Evolutionary conservation across 2,329 filamentous ascomycete species (phyloP), one percentile per base, ranked within the genome.

Genomic region (Clarireedia sp.): DNA sequence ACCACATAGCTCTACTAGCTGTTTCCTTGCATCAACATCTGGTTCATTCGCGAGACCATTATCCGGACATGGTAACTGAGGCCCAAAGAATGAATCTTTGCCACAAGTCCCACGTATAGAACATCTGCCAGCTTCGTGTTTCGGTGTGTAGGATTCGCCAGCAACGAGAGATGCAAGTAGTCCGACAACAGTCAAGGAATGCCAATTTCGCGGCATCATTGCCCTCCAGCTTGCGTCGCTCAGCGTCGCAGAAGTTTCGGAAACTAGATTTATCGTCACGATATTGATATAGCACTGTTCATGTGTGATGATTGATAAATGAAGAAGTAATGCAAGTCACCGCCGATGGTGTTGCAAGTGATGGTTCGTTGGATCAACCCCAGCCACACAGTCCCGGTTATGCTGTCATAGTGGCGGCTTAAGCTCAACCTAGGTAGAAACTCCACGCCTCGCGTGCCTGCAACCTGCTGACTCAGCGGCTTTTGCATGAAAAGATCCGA

Each of bases 101-200:
- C 94, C 94, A 69, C 94, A 99, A 60, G 95, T 87, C 7, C 90
- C 90, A 49, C 92, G 83, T 60, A 97, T 89, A 1, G 92, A 90
- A 71, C 92, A 97, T 61, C 92, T 81, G 41, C 92, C 92, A 49
- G 85, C 77, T 72, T 96, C 91, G 65, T 96, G 92, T 61, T 83
- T 88, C 1, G 68, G 62, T 17, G 74, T 76, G 33, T 63, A 65
- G 33, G 57, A 55, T 53, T 69, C 66, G 17, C 59, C 61, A 8
- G 60, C 59, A 54, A 57, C 62, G 3, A 63, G 44, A 49, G 58
- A 51, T 8, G 55, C 45, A 48, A 66, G 26, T 33, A 67, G 41
- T 40, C 54, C 62, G 23, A 56, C 58, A 9, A 63, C 33, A 21
- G 56, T 58, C 52, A 54, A 61, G 21, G 63, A 56, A 51, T 53